phyloP scores from a whole-genome alignment of 2,329 filamentous ascomycete genomes.

The Botrytis medusae region DNA sequence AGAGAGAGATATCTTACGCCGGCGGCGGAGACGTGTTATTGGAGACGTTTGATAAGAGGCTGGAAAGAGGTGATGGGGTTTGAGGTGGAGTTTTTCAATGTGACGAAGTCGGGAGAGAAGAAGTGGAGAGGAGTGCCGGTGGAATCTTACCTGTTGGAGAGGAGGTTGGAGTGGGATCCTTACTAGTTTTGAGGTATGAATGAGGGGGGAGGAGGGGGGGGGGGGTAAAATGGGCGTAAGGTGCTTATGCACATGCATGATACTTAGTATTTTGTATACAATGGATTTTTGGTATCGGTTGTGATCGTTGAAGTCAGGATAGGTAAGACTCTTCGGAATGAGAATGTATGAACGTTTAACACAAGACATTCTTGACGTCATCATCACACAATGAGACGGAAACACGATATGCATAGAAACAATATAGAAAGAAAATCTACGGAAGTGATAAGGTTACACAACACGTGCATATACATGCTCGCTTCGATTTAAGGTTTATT shows the following conservation, averaged over 20 bases:
- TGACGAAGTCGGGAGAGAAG: not conserved
- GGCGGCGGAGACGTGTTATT: constrained; percentile 53
- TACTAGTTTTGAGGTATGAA: not conserved
- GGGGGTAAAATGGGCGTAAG: not conserved
- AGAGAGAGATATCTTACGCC: constrained; percentile 48
- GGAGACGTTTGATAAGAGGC: constrained; percentile 48
- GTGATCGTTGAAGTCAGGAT: not conserved
- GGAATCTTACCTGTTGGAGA: constrained; percentile 20
- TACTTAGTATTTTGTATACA: not conserved
- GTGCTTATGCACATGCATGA: not conserved
- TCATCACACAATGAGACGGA: not conserved
- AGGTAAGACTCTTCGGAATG: not conserved
- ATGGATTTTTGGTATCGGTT: not conserved
- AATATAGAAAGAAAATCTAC: not conserved
- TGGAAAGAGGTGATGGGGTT: constrained; percentile 42
- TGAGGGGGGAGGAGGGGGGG: too few species aligned
- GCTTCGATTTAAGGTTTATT: not conserved
- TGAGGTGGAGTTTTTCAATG: constrained; percentile 17
- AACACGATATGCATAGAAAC: not conserved
- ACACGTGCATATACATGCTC: not conserved
- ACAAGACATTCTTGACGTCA: not conserved
- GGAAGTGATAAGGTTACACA: not conserved
- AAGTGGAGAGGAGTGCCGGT: constrained; percentile 15
- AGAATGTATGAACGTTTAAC: not conserved
- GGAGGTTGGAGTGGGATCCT: constrained; percentile 20